Conservation (phyloP, 139 green algal species). For the Bryopsis sp. region DNA sequence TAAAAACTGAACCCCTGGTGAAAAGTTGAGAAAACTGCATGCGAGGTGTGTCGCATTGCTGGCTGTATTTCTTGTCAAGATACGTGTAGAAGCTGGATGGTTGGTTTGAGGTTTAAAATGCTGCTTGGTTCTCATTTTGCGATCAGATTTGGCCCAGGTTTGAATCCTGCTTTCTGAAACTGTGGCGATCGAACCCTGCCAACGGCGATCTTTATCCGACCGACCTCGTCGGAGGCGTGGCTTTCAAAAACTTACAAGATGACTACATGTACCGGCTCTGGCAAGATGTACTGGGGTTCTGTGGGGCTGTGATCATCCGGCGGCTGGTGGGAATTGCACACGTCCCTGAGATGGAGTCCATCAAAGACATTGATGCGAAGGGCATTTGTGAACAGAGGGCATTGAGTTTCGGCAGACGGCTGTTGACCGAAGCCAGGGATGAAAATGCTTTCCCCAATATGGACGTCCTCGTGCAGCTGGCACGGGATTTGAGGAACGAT, state of each 20-base stretch:
- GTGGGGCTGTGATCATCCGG: constrained; percentile 65
- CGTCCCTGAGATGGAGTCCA: constrained; percentile 84
- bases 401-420: constrained; percentile 55
- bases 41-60: too few relatives aligned
- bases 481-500: neutral
- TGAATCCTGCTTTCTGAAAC: constrained; percentile 5
- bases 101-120: neutral
- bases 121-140: neutral
- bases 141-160: constrained; percentile 17
- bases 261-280: constrained; percentile 70
- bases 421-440: constrained; percentile 37
- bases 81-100: too few relatives aligned
- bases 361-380: constrained; percentile 55
- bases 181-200: constrained; percentile 17
- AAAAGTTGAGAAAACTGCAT: too few relatives aligned
- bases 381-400: constrained; percentile 68
- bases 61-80: too few relatives aligned
- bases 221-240: constrained; percentile 30
- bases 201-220: constrained; percentile 37
- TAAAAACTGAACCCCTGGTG: too few relatives aligned
- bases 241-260: constrained; percentile 42
- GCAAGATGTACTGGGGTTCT: constrained; percentile 48
- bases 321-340: constrained; percentile 90
- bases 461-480: neutral
- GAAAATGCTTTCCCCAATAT: neutral